Evolutionary conservation across 106 monocot species (phyloP).

Genomic region (Dioscorea alata): DNA sequence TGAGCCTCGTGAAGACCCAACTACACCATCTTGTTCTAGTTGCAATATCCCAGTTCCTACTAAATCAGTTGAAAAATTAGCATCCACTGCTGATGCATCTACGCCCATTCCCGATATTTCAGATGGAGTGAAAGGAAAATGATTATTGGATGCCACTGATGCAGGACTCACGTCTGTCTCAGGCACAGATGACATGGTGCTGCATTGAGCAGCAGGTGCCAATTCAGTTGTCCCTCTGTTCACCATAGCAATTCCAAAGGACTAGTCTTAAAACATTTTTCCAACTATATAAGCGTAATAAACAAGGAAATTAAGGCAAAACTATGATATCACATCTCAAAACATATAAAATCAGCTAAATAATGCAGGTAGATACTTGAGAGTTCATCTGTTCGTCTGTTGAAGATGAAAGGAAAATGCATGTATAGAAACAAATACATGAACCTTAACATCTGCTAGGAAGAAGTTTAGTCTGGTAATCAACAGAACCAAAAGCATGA

Average conservation of each 20-base stretch:
- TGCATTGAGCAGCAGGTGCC: constrained; percentile 29
- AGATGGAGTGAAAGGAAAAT: constrained; percentile 75
- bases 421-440: too few species aligned
- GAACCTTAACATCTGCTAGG: too few species aligned
- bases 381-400: too few species aligned
- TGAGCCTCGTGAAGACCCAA: constrained; percentile 49
- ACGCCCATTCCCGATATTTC: constrained; percentile 85
- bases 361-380: too few species aligned
- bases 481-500: too few species aligned
- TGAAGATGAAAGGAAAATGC: too few species aligned
- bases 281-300: too few species aligned
- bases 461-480: too few species aligned
- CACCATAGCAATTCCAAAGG: constrained; percentile 28
- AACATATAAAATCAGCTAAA: too few species aligned
- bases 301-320: too few species aligned
- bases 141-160: constrained; percentile 77
- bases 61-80: constrained; percentile 54
- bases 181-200: constrained; percentile 49
- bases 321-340: too few species aligned
- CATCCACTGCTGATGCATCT: constrained; percentile 60
- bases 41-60: constrained; percentile 34
- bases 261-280: too few species aligned
- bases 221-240: constrained; percentile 24
- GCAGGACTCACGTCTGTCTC: constrained; percentile 83
- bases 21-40: constrained; percentile 62